A percentile compares a stretch with the other conserved stretches of the same genome.
Conservation (phyloP, 1,284 basidiomycete genomes). For the Somion occarium region DNA sequence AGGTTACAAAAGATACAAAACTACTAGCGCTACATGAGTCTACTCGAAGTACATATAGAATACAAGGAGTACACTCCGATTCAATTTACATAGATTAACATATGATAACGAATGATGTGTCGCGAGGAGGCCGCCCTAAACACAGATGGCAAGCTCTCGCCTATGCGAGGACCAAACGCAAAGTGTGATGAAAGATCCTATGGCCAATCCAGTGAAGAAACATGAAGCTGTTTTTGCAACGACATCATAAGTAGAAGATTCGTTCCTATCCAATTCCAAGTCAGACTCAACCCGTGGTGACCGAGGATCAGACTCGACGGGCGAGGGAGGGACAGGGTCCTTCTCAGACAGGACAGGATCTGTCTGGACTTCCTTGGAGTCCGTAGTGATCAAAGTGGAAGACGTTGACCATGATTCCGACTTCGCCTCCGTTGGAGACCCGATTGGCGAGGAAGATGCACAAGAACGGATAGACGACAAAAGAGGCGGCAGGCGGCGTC, state of each 20-base stretch:
- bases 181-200: conserved; percentile 32
- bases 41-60: neutral
- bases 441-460: neutral
- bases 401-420: conserved; percentile 5
- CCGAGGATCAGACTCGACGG: neutral
- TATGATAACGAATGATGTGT: neutral
- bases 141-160: conserved; percentile 26
- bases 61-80: neutral
- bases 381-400: conserved; percentile 5
- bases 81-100: neutral
- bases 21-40: neutral
- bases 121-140: neutral
- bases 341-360: conserved; percentile 1
- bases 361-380: conserved; percentile 6
- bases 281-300: neutral
- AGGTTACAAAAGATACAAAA: neutral
- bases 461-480: neutral
- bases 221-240: conserved; percentile 30
- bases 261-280: conserved; percentile 7
- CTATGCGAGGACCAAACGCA: conserved; percentile 30
- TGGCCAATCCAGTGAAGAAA: conserved; percentile 32
- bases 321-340: neutral
- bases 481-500: conserved; percentile 11
- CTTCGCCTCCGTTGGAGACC: neutral
- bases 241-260: conserved; percentile 17